Percentiles rank a stretch among this genome's conserved stretches.
phyloP scores from a whole-genome alignment of 2,329 filamentous ascomycete species.

The Fusarium neocosmosporiellum region DNA sequence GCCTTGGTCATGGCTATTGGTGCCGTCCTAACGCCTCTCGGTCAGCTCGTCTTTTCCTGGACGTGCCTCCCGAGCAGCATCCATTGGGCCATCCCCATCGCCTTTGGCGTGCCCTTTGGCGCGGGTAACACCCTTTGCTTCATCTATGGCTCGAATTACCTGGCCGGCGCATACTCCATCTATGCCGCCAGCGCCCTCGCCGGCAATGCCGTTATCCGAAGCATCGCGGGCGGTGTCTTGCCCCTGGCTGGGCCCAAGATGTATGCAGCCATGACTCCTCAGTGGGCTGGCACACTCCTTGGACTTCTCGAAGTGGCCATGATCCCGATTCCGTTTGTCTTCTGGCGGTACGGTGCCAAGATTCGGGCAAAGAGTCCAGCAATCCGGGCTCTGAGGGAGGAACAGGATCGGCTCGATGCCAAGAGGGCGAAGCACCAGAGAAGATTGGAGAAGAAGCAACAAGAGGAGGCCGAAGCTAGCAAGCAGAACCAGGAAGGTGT shows the following conservation, averaged over 20 bases:
- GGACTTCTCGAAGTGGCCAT: slow-evolving; percentile 78
- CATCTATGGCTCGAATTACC: slow-evolving; percentile 85
- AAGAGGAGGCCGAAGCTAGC: slow-evolving; percentile 7
- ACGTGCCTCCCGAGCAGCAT: slow-evolving; percentile 81
- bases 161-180: slow-evolving; percentile 82
- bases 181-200: slow-evolving; percentile 85
- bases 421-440: slow-evolving; percentile 48
- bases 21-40: slow-evolving; percentile 77
- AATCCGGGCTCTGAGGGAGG: slow-evolving; percentile 57
- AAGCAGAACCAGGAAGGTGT: slow-evolving; percentile 16
- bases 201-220: slow-evolving; percentile 80
- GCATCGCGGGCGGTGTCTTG: slow-evolving; percentile 79
- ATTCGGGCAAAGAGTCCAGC: slow-evolving; percentile 65
- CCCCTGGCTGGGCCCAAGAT: slow-evolving; percentile 80
- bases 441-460: slow-evolving; percentile 31
- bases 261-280: slow-evolving; percentile 75
- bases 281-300: slow-evolving; percentile 83
- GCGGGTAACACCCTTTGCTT: slow-evolving; percentile 81
- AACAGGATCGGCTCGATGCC: slow-evolving; percentile 52
- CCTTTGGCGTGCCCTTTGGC: slow-evolving; percentile 84
- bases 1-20: slow-evolving; percentile 84
- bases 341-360: slow-evolving; percentile 71
- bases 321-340: slow-evolving; percentile 83
- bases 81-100: slow-evolving; percentile 83
- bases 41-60: slow-evolving; percentile 90